Percentiles rank a stretch among this genome's conserved stretches.
Conservation (phyloP, 805 yeast genomes). For the Lipomyces kockii region DNA sequence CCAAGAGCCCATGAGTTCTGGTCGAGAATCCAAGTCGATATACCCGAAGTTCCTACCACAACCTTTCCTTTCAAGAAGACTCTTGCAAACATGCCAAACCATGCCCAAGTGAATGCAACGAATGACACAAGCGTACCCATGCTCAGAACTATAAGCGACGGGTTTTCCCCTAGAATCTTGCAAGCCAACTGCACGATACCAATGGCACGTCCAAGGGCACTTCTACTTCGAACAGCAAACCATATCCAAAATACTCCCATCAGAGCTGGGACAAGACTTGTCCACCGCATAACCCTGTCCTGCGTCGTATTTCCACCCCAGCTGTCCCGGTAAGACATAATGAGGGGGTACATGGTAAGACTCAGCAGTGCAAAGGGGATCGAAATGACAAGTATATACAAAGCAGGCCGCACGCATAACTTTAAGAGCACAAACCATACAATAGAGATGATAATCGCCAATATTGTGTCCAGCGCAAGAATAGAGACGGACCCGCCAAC, state of each 20-base stretch:
- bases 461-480: slow-evolving; percentile 37
- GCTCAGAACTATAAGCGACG: slow-evolving; percentile 42
- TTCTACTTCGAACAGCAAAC: slow-evolving; percentile 41
- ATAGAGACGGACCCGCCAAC: slow-evolving; percentile 38
- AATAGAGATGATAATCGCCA: slow-evolving; percentile 39
- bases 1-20: slow-evolving; percentile 45
- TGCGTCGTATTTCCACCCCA: slow-evolving; percentile 44
- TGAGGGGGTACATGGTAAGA: slow-evolving; percentile 40
- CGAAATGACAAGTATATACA: slow-evolving; percentile 39
- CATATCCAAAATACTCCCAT: slow-evolving; percentile 42
- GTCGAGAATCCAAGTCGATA: slow-evolving; percentile 38
- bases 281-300: slow-evolving; percentile 44
- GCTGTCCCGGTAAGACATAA: slow-evolving; percentile 44
- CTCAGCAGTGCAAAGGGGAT: slow-evolving; percentile 43
- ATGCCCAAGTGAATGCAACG: slow-evolving; percentile 44
- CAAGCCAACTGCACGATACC: slow-evolving; percentile 48
- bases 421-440: slow-evolving; percentile 43
- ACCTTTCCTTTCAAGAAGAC: slow-evolving; percentile 41
- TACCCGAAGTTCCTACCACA: slow-evolving; percentile 25
- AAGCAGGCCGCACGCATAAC: slow-evolving; percentile 39
- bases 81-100: slow-evolving; percentile 46
- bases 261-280: slow-evolving; percentile 40
- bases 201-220: slow-evolving; percentile 41
- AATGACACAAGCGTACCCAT: slow-evolving; percentile 42
- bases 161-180: slow-evolving; percentile 44